A percentile compares a stretch with the other conserved stretches of the same genome.
Evolutionary conservation across 139 green algal genomes (phyloP).

Genomic region (Chlorella sp.): DNA sequence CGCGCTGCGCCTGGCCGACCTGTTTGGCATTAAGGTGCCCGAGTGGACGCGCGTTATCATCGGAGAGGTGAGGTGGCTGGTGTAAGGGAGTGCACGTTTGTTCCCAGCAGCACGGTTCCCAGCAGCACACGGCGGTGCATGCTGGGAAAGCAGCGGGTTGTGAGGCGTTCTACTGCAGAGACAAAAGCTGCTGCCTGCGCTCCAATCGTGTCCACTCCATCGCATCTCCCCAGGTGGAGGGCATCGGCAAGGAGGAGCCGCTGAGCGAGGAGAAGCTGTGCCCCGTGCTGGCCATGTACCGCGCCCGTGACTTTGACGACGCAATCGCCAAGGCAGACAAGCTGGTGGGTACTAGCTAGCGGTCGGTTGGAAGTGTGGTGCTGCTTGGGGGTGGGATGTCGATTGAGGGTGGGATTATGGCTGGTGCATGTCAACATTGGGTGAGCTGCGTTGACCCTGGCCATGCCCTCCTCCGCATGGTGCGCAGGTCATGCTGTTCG

Average conservation of each 20-base stretch:
- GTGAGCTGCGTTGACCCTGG: no score
- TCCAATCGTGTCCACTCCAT: no score
- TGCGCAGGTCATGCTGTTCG: slow-evolving; percentile 44
- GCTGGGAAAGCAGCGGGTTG: no score
- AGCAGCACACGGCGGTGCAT: no score
- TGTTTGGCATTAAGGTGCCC: slow-evolving; percentile 68
- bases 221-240: slow-evolving; percentile 18
- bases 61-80: slow-evolving; percentile 59
- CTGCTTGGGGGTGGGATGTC: no score
- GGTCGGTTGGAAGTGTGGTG: no score
- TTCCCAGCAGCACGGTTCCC: no score
- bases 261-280: slow-evolving; percentile 77
- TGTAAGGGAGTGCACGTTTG: no score
- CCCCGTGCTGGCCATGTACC: slow-evolving; percentile 51
- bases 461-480: neutral
- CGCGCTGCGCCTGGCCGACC: slow-evolving; percentile 55
- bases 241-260: slow-evolving; percentile 59
- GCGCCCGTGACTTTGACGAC: slow-evolving; percentile 45
- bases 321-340: slow-evolving; percentile 49
- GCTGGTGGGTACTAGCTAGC: slow-evolving; percentile 31
- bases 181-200: no score
- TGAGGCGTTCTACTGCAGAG: no score
- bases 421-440: no score
- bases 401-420: no score
- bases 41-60: slow-evolving; percentile 59